A percentile compares a stretch with the other conserved stretches of the same genome.
These are phyloP conservation scores for Neurospora discreta DNA, from an alignment of 495 filamentous ascomycete genomes.

Conservation along the genomic window DNA sequence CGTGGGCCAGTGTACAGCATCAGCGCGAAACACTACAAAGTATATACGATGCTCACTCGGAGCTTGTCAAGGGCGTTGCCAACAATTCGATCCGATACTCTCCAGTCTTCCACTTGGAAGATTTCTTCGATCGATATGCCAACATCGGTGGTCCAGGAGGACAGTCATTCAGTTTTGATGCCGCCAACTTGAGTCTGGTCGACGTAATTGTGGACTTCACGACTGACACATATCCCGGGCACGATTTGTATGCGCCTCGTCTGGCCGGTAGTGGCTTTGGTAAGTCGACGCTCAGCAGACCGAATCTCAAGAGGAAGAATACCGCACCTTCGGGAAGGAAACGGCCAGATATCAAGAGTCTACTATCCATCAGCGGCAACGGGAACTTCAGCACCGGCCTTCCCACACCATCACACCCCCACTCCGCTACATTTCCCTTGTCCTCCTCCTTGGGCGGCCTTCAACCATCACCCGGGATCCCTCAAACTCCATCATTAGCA, in stretches of 20 bases:
- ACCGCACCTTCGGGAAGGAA: constrained; percentile 18
- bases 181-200: constrained; percentile 38
- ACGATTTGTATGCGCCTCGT: constrained; percentile 31
- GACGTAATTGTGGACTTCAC: constrained; percentile 41
- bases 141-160: constrained; percentile 31
- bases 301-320: constrained; percentile 33
- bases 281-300: constrained; percentile 14
- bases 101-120: constrained; percentile 71
- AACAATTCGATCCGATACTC: constrained; percentile 50
- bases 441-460: constrained; percentile 12
- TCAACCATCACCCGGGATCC: constrained; percentile 21
- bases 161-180: constrained; percentile 37
- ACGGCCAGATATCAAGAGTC: constrained; percentile 21
- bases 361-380: constrained; percentile 13
- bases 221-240: constrained; percentile 34
- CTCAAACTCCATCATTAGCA: constrained; percentile 19
- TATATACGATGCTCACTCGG: constrained; percentile 60
- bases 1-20: constrained; percentile 69
- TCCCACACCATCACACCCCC: constrained; percentile 18
- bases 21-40: constrained; percentile 66
- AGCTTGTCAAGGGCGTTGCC: constrained; percentile 59
- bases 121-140: constrained; percentile 73
- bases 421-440: constrained; percentile 22
- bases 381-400: constrained; percentile 17
- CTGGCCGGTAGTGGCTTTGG: not conserved